Base-by-base conservation (phyloP, 225 moss, liverwort and hornwort species). In the Polytrichum commune region DNA sequence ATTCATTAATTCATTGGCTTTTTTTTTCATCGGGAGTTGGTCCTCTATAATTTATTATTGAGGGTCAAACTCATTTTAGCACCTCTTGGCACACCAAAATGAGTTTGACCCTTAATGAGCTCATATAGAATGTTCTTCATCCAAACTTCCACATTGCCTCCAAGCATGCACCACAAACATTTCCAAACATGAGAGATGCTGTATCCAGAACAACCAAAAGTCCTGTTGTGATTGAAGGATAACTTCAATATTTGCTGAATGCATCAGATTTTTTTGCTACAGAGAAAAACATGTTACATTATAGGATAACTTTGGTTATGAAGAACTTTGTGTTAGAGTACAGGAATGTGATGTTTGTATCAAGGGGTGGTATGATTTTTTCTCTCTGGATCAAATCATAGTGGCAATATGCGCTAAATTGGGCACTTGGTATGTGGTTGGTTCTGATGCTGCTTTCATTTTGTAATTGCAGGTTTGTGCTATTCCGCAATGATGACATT, bases 401-500 rank as follows among this genome's bases (percentile, higher is more conserved):
- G 32, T 32, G 32, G 32, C 32, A 32, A 29, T 32, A 7, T 19
- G 19, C 20, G 1, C 27, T 23, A 0, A 8, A 68, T 67, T 5
- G 8, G 18, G 0, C 53, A 46, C 13, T 26, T 68, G 8, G 23
- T 10, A 18, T 29, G 27, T 5, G 18, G 53, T 67, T 27, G 4
- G 38, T 67, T 35, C 66, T 66, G n/a, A 66, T 28, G 20, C 10
- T 46, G 24, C 18, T 53, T n/a, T 23, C 67, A 23, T 62, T 32
- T n/a, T 35, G 32, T 8, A 10, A 18, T 38, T 72, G 73, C 81
- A 81, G 81, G 60, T 81, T 81, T 76, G 53, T 81, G 69, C 72
- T 81, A 8, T 81, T 76, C 22, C 81, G 81, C 32, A 76, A 81
- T 54, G 81, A 81, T 54, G 81, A 81, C 63, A 68, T 81, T 73